phyloP scores from a whole-genome alignment of 768 basidiomycete species.

The Leucosporidium yakuticum region DNA sequence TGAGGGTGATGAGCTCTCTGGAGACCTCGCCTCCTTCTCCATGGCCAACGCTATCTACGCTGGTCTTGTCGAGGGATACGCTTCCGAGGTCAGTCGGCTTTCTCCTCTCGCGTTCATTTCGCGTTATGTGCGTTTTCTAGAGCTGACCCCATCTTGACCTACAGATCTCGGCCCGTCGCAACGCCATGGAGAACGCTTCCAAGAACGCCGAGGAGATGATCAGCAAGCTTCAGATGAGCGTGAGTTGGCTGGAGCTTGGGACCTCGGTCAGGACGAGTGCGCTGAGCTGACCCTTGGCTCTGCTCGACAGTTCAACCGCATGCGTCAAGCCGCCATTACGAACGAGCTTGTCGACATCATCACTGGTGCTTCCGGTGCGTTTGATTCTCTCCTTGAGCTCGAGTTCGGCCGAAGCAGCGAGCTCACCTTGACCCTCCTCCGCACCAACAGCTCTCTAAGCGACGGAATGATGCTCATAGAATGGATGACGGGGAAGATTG shows the following conservation, averaged over 20 bases:
- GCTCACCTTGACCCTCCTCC: not conserved
- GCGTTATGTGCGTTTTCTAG: slow-evolving; percentile 4
- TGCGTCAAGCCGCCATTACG: slow-evolving; percentile 38
- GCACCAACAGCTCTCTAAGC: not conserved
- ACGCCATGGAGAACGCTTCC: slow-evolving; percentile 99
- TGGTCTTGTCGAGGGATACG: slow-evolving; percentile 88
- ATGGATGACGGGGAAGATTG: too few species aligned
- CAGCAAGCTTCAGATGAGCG: slow-evolving; percentile 28
- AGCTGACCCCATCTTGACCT: slow-evolving; percentile 1
- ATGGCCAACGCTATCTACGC: slow-evolving; percentile 95
- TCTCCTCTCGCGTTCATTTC: not conserved
- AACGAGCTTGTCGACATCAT: slow-evolving; percentile 57
- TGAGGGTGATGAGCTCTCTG: slow-evolving; percentile 92
- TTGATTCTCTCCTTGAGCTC: not conserved
- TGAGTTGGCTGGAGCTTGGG: not conserved
- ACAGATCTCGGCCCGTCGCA: slow-evolving; percentile 58
- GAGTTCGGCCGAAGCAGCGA: not conserved
- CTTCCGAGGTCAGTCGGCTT: slow-evolving; percentile 77
- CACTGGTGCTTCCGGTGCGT: slow-evolving; percentile 36
- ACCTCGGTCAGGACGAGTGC: not conserved
- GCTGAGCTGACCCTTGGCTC: not conserved
- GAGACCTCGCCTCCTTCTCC: slow-evolving; percentile 89
- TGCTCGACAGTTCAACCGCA: slow-evolving; percentile 37
- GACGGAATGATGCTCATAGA: not conserved
- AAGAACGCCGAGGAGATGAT: slow-evolving; percentile 69